These are phyloP conservation scores for Tetraselmis chui DNA, from an alignment of 139 green algal species.

Conservation along the genomic window DNA sequence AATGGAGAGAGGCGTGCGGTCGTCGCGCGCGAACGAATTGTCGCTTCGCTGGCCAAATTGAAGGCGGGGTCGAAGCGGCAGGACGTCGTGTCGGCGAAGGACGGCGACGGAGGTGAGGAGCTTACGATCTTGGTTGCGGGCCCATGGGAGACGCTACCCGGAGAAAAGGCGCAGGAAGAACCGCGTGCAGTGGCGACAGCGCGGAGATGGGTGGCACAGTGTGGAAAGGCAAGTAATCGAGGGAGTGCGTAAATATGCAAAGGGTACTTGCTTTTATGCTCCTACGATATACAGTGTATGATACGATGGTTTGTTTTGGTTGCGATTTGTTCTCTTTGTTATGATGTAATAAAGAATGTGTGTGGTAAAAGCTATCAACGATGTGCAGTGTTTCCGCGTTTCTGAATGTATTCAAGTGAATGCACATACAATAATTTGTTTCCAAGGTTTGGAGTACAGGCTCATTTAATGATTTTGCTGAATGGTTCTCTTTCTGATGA, in stretches of 20 bases:
- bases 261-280: not conserved
- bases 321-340: not conserved
- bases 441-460: no score
- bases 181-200: not conserved
- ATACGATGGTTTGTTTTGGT: not conserved
- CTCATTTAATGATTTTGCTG: no score
- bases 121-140: not conserved
- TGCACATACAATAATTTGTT: no score
- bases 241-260: not conserved
- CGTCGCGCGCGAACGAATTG: not conserved
- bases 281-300: not conserved
- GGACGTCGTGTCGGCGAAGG: not conserved
- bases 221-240: no score
- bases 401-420: no score
- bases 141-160: not conserved
- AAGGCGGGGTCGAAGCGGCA: not conserved
- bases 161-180: not conserved
- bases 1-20: not conserved
- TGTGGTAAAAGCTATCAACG: no score
- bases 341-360: no score
- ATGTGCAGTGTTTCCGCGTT: no score
- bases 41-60: not conserved
- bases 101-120: not conserved
- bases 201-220: no score
- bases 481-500: no score